phyloP scores from a whole-genome alignment of 2,329 filamentous ascomycete species.

The Diaporthe citri region DNA sequence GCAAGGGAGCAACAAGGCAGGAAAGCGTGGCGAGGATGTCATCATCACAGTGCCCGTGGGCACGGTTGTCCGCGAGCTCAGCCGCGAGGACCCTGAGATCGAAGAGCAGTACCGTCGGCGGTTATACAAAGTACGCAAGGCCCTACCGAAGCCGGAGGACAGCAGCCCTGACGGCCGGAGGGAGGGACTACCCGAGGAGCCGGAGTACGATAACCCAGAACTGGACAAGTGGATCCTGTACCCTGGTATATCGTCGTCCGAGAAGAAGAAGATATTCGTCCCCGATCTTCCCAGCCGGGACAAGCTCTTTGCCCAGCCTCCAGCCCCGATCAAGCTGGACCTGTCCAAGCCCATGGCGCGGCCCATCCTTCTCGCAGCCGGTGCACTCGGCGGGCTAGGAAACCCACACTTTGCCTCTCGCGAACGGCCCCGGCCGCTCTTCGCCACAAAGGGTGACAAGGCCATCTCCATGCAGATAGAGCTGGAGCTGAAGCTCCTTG shows the following conservation, averaged over 20 bases:
- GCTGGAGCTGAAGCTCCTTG: slow-evolving; percentile 93
- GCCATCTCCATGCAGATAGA: slow-evolving; percentile 84
- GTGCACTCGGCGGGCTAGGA: slow-evolving; percentile 89
- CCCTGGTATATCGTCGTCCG: slow-evolving; percentile 79
- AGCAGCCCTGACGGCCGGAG: slow-evolving; percentile 48
- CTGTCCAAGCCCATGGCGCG: slow-evolving; percentile 81
- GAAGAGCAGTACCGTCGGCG: slow-evolving; percentile 66
- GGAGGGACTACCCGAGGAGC: slow-evolving; percentile 56
- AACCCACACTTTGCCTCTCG: slow-evolving; percentile 93
- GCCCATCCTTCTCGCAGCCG: slow-evolving; percentile 87
- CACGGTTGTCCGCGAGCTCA: slow-evolving; percentile 87
- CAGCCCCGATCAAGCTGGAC: slow-evolving; percentile 79
- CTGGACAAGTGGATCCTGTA: slow-evolving; percentile 88
- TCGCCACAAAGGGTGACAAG: slow-evolving; percentile 87
- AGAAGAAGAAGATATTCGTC: slow-evolving; percentile 68
- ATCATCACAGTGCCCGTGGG: slow-evolving; percentile 93
- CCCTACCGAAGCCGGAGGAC: slow-evolving; percentile 39
- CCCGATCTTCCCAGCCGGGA: slow-evolving; percentile 66
- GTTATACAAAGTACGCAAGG: slow-evolving; percentile 45
- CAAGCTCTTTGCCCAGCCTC: slow-evolving; percentile 74
- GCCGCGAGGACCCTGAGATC: slow-evolving; percentile 80
- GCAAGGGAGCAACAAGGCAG: slow-evolving; percentile 79
- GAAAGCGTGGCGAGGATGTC: slow-evolving; percentile 86
- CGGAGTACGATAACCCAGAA: slow-evolving; percentile 58
- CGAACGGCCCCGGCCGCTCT: slow-evolving; percentile 81